Evolutionary conservation across 352 stramenopile species (phyloP).

Genomic region (Globisporangium abappressorium): DNA sequence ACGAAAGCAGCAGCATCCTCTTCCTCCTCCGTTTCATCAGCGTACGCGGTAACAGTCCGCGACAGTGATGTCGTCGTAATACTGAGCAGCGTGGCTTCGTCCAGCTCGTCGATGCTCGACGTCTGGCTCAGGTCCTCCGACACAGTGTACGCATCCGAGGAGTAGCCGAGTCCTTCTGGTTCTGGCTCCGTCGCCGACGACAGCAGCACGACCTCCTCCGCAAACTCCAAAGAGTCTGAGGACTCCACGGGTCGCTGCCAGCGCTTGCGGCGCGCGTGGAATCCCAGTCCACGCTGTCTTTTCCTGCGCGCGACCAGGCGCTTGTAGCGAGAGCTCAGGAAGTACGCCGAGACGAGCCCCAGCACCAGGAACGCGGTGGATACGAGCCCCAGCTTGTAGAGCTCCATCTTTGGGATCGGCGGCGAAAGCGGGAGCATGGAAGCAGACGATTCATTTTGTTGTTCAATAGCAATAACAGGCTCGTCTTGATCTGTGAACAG

Average conservation of each 20-base stretch:
- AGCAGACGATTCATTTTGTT: neutral
- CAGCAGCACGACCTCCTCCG: conserved; percentile 48
- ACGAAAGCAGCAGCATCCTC: neutral
- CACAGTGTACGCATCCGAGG: neutral
- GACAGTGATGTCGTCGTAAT: neutral
- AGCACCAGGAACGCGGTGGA: conserved; percentile 14
- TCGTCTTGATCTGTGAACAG: conserved; percentile 1
- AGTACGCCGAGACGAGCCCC: conserved; percentile 23
- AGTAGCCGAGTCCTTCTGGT: conserved; percentile 12
- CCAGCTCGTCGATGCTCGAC: neutral
- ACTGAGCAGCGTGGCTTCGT: neutral
- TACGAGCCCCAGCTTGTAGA: conserved; percentile 7
- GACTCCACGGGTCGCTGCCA: conserved; percentile 25
- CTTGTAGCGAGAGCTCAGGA: conserved; percentile 25
- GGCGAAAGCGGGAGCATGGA: neutral
- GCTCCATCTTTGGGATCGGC: conserved; percentile 7
- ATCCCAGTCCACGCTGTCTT: conserved; percentile 7
- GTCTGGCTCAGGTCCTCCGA: conserved; percentile 3
- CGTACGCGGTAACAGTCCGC: neutral
- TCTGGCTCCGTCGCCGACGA: conserved; percentile 11
- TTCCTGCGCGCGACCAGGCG: conserved; percentile 13
- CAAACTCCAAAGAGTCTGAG: conserved; percentile 22
- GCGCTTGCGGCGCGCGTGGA: conserved; percentile 22
- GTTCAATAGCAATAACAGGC: neutral
- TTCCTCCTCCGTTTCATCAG: neutral